These are phyloP conservation scores for Penicillium psychrosexuale DNA, from an alignment of 2,329 filamentous ascomycete species.

Conservation along the genomic window DNA sequence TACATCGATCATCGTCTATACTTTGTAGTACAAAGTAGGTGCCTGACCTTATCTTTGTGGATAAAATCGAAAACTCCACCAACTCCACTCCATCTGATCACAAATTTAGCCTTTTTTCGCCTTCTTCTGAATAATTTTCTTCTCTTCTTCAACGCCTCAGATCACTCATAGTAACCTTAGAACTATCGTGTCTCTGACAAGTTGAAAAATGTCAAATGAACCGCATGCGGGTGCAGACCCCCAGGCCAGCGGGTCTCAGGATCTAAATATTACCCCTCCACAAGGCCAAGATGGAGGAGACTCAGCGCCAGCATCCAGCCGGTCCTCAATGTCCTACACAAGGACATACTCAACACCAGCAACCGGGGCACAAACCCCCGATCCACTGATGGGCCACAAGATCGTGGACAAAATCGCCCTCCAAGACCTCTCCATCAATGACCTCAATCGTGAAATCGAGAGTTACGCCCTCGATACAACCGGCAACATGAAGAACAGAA, in stretches of 20 bases:
- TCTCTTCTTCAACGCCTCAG: background rate
- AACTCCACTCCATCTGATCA: conserved; percentile 8
- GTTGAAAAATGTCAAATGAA: conserved; percentile 11
- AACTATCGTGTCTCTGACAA: background rate
- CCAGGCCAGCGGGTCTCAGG: conserved; percentile 3
- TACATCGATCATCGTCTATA: background rate
- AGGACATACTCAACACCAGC: conserved; percentile 23
- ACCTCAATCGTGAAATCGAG: conserved; percentile 10
- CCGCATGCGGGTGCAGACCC: conserved; percentile 3
- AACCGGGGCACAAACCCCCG: conserved; percentile 29
- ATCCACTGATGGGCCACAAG: conserved; percentile 23
- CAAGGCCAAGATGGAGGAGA: conserved; percentile 3
- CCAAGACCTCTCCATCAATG: conserved; percentile 18
- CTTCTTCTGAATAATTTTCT: background rate
- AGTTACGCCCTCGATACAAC: conserved; percentile 16
- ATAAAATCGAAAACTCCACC: conserved; percentile 9
- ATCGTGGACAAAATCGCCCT: conserved; percentile 16
- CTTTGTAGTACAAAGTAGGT: background rate
- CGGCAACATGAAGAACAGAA: conserved; percentile 19
- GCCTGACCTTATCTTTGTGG: conserved; percentile 1
- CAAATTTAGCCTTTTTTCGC: conserved; percentile 13
- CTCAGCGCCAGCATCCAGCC: conserved; percentile 15
- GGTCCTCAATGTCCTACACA: conserved; percentile 20
- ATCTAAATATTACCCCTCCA: background rate
- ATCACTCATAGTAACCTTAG: background rate